A percentile compares a stretch with the other conserved stretches of the same genome.
Conservation (phyloP, 768 basidiomycete genomes). For the Pleurotus sapidus region DNA sequence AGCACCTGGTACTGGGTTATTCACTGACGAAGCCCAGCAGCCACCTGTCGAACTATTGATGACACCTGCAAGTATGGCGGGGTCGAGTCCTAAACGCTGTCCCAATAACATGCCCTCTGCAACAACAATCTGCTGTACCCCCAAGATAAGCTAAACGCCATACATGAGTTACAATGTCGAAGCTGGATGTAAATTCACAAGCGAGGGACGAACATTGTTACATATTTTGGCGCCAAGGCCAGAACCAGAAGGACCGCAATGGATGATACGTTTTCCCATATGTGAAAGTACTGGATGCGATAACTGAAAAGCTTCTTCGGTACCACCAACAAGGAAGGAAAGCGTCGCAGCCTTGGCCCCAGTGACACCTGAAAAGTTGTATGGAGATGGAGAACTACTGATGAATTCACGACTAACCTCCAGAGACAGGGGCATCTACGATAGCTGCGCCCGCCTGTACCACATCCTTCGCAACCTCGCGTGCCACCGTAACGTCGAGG, state of each 20-base stretch:
- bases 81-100: conserved; percentile 74
- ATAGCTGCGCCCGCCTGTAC: conserved; percentile 60
- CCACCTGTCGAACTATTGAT: conserved; percentile 83
- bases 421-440: conserved; percentile 94
- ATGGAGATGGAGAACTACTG: conserved; percentile 6
- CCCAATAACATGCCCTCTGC: conserved; percentile 93
- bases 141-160: conserved; percentile 50
- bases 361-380: conserved; percentile 56
- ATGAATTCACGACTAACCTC: conserved; percentile 49
- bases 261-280: conserved; percentile 82
- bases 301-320: conserved; percentile 49
- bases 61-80: conserved; percentile 73
- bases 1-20: conserved; percentile 83
- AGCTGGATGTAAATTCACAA: conserved; percentile 1
- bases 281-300: conserved; percentile 58
- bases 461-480: conserved; percentile 56
- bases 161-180: neutral
- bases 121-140: conserved; percentile 79
- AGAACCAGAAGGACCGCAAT: conserved; percentile 80
- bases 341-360: conserved; percentile 87
- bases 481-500: conserved; percentile 75
- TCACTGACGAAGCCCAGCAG: conserved; percentile 83
- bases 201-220: conserved; percentile 61
- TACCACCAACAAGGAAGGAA: conserved; percentile 90
- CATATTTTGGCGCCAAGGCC: conserved; percentile 90